Conservation (phyloP, 1,139 yeast species). For the Hyphopichia khmerensis region DNA sequence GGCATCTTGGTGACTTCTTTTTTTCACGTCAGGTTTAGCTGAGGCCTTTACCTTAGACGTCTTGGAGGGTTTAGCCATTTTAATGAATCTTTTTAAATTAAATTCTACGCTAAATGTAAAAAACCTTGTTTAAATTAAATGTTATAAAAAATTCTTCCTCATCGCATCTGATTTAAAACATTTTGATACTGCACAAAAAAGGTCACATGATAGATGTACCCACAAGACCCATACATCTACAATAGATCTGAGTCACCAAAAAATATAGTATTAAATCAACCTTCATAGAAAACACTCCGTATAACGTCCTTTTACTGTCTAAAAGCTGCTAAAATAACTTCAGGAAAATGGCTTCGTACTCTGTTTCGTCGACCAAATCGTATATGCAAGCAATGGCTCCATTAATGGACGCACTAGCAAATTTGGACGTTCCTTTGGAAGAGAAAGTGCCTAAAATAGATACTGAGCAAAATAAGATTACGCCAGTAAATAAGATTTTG, state of each 20-base stretch:
- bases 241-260: not conserved
- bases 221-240: not conserved
- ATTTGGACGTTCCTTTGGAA: slow-evolving; percentile 23
- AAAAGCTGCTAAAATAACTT: not conserved
- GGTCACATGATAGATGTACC: not conserved
- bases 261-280: too few species aligned
- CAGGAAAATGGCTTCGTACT: slow-evolving; percentile 37
- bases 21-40: slow-evolving; percentile 8
- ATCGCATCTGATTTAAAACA: slow-evolving; percentile 22
- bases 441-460: slow-evolving; percentile 33
- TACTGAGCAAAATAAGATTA: slow-evolving; percentile 26
- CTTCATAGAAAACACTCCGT: too few species aligned
- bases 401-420: slow-evolving; percentile 48
- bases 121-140: too few species aligned
- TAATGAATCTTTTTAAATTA: slow-evolving; percentile 5
- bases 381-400: slow-evolving; percentile 77
- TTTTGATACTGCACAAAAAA: slow-evolving; percentile 5
- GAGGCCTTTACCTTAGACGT: slow-evolving; percentile 4
- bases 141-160: slow-evolving; percentile 11
- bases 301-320: too few species aligned
- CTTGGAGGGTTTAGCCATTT: slow-evolving; percentile 11
- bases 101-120: too few species aligned
- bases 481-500: slow-evolving; percentile 28
- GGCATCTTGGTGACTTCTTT: slow-evolving; percentile 18
- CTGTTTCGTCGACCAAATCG: slow-evolving; percentile 67